Base-by-base conservation (phyloP, 2,329 filamentous ascomycete genomes). In the Calcarisporium arbuscula region DNA sequence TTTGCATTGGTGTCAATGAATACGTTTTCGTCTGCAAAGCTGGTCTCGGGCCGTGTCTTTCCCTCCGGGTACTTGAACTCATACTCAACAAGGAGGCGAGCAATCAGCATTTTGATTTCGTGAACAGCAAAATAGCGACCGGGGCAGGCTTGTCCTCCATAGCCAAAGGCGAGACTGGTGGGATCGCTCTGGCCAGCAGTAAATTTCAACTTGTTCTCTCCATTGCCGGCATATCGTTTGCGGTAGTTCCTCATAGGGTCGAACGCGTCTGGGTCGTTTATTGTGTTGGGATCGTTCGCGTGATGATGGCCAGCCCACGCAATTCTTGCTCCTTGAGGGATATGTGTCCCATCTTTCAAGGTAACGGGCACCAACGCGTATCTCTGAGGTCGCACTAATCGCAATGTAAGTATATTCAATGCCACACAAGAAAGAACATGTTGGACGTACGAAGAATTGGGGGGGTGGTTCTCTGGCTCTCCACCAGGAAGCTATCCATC, bases 41-140 rank as follows among this genome's bases (percentile, higher is more conserved):
- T n/a, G n/a, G n/a, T n/a, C n/a, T n/a, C n/a, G n/a, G 30, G 30
- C 20, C 28, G 14, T 8, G 25, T 19, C 31, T 53, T 55, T 3
- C 10, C 10, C 10, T 52, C 55, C 4, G 35, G 40, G 8, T 57
- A 48, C 34, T 44, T 47, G 37, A 59, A 42, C 18, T 65, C 61
- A 42, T 62, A 63, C 19, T 53, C 58, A 0, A 64, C 60, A 28
- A 65, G 42, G 8, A 64, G 52, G 26, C 59, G 44, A 3, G 56
- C 53, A 3, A 66, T 44, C 18, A 64, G 53, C 35, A 65, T 40
- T 46, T 67, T 66, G 45, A 65, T 58, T 47, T 64, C 56, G 40
- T 58, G 54, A 19, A 51, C 48, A 14, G 61, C 60, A 42, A 65
- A 64, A 51, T 63, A 64, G 3, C 61, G 57, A 7, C 62, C 62